Evolutionary conservation across 106 monocot species (phyloP).

Genomic region (Phalaenopsis equestris): DNA sequence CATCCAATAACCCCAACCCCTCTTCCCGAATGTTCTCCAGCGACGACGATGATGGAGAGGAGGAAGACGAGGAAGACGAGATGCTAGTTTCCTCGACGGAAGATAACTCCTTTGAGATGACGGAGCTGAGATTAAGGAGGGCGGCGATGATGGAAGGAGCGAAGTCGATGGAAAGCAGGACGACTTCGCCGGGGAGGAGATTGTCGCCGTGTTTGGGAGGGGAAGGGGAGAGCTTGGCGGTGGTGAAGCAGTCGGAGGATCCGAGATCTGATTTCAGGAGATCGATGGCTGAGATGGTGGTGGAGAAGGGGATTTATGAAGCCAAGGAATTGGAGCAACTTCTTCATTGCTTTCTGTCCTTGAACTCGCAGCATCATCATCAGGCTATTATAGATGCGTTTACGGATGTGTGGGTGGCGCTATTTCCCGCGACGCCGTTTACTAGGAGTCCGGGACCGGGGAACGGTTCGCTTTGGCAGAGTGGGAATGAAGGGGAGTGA

Average conservation of each 20-base stretch:
- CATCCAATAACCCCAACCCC: background rate
- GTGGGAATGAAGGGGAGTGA: background rate
- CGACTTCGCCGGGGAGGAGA: background rate
- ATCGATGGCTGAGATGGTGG: constrained; percentile 86
- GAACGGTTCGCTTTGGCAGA: background rate
- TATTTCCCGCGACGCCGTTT: constrained; percentile 26
- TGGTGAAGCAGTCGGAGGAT: constrained; percentile 65
- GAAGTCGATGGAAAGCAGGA: background rate
- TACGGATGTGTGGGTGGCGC: constrained; percentile 45
- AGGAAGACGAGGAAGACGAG: constrained; percentile 17
- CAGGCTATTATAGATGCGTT: constrained; percentile 53
- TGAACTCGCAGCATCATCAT: constrained; percentile 61
- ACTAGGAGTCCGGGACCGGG: background rate
- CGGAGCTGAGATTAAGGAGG: background rate
- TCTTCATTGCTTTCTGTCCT: constrained; percentile 60
- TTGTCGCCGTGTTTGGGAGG: background rate
- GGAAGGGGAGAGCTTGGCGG: constrained; percentile 37
- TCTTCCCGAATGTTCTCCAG: constrained; percentile 29
- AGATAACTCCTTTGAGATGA: background rate
- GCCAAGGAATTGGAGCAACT: constrained; percentile 50
- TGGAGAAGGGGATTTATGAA: constrained; percentile 67
- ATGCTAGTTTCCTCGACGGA: background rate
- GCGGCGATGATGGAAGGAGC: background rate
- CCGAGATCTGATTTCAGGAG: constrained; percentile 63
- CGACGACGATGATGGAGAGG: constrained; percentile 32